phyloP scores from a whole-genome alignment of 768 basidiomycete species.

The Termitomyces sp. region DNA sequence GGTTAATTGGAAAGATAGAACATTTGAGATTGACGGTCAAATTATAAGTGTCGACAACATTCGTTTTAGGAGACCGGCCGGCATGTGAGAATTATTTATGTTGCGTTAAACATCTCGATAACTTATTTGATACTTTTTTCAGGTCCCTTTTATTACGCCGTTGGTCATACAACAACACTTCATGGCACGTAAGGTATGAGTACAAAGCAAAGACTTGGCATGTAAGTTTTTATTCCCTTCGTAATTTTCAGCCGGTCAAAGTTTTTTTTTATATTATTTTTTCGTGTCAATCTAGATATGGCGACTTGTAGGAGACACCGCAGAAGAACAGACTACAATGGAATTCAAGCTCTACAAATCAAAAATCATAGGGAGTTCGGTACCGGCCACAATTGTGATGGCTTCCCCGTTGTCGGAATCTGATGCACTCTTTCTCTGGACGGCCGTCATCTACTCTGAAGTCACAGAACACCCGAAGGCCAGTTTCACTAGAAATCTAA shows the following conservation, averaged over 20 bases:
- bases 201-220: constrained; percentile 9
- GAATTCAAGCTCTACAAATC: constrained; percentile 10
- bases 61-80: neutral
- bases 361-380: neutral
- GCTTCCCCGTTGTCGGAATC: neutral
- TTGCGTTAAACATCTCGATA: neutral
- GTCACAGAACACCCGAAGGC: constrained; percentile 2
- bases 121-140: too few relatives aligned
- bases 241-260: neutral
- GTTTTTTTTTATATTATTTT: too few relatives aligned
- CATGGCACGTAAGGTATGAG: constrained; percentile 11
- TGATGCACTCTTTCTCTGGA: constrained; percentile 7
- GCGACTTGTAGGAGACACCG: neutral
- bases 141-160: constrained; percentile 1
- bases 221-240: neutral
- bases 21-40: constrained; percentile 6
- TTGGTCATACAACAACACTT: constrained; percentile 3
- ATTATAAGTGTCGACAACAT: neutral
- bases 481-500: neutral
- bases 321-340: neutral
- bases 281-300: constrained; percentile 3
- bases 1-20: neutral
- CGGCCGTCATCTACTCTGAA: constrained; percentile 13
- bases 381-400: constrained; percentile 3
- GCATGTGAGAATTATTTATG: neutral